Percentiles rank a stretch among this genome's conserved stretches.
phyloP scores from a whole-genome alignment of 257 asterid species.

The Cynanchum wilfordii region DNA sequence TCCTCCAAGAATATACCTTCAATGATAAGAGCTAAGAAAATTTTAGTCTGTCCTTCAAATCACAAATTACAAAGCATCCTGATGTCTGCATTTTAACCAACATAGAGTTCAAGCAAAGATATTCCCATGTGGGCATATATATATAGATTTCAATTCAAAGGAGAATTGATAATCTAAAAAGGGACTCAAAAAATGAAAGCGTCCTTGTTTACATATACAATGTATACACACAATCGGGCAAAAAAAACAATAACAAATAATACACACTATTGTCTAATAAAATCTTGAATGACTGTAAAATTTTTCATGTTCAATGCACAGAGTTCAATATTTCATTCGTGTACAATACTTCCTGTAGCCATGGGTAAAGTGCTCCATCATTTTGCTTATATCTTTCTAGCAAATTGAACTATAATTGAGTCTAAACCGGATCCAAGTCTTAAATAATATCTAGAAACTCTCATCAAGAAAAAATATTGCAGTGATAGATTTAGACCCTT shows the following conservation, averaged over 20 bases:
- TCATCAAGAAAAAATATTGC: neutral
- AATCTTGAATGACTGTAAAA: neutral
- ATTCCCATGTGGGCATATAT: neutral
- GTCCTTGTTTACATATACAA: neutral
- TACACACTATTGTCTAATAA: neutral
- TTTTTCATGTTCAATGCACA: neutral
- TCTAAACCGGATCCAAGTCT: neutral
- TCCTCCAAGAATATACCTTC: neutral
- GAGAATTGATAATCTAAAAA: neutral
- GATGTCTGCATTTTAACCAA: neutral
- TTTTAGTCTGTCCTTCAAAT: neutral
- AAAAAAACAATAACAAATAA: neutral
- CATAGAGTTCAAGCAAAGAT: neutral
- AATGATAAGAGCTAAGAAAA: neutral
- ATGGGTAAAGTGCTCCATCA: neutral
- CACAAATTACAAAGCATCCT: neutral
- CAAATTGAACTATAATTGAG: neutral
- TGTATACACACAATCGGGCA: neutral
- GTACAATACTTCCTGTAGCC: neutral
- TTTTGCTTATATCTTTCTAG: neutral
- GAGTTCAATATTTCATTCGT: neutral
- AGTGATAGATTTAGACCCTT: neutral
- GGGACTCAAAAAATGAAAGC: neutral
- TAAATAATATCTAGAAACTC: neutral
- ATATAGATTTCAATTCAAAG: neutral